Evolutionary conservation across 352 stramenopile species (phyloP).

Genomic region (Phytopythium helicoides): DNA sequence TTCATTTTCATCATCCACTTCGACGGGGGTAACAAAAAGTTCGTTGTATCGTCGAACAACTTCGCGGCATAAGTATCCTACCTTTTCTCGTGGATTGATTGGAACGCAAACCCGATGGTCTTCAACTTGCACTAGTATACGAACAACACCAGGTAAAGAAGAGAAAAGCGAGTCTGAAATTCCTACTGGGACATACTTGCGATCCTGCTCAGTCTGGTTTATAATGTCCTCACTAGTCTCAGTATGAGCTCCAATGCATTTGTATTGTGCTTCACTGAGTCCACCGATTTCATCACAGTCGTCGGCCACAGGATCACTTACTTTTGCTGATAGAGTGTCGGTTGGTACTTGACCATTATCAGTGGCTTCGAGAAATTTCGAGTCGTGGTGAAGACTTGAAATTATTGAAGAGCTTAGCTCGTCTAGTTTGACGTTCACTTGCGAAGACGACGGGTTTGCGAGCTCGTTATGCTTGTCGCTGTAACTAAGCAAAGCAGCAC

Average conservation of each 20-base stretch:
- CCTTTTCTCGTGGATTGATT: slow-evolving; percentile 45
- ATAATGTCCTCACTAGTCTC: neutral
- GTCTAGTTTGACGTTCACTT: no score
- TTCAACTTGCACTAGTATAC: slow-evolving; percentile 51
- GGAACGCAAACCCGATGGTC: slow-evolving; percentile 53
- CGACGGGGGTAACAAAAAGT: slow-evolving; percentile 28
- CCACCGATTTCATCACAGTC: slow-evolving; percentile 3
- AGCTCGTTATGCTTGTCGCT: no score
- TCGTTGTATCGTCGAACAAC: slow-evolving; percentile 66
- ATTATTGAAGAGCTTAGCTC: no score
- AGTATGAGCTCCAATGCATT: no score
- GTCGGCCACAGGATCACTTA: neutral
- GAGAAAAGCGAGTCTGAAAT: slow-evolving; percentile 14
- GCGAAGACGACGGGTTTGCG: no score
- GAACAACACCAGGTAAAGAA: slow-evolving; percentile 37
- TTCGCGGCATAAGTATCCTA: slow-evolving; percentile 44
- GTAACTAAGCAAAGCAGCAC: no score
- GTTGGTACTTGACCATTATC: no score
- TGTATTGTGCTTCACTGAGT: neutral
- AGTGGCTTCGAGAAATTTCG: no score
- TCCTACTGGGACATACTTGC: neutral
- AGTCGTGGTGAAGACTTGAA: no score
- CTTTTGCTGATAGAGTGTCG: no score
- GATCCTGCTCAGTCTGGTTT: neutral
- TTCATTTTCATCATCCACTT: neutral